Evolutionary conservation across 2,329 filamentous ascomycete genomes (phyloP).

Genomic region (Ploettnerulaceae sp.): DNA sequence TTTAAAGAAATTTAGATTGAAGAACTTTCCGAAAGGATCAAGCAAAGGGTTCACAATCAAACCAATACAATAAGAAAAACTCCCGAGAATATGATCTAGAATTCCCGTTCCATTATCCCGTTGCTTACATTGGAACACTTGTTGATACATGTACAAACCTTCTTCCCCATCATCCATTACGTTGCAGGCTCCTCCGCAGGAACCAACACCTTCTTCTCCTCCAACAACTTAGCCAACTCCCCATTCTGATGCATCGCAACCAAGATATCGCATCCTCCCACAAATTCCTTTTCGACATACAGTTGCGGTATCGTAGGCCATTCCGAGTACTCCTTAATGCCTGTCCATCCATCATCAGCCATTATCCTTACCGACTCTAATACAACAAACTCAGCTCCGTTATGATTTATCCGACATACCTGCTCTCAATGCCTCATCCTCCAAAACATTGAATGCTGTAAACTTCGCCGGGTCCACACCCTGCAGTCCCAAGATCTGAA

Average conservation of each 20-base stretch:
- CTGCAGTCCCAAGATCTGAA: constrained; percentile 91
- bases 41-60: too few relatives aligned
- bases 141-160: constrained; percentile 12
- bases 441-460: constrained; percentile 95
- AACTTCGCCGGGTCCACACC: constrained; percentile 95
- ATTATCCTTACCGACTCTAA: constrained; percentile 1
- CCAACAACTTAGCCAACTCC: constrained; percentile 83
- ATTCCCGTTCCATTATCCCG: too few relatives aligned
- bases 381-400: background rate
- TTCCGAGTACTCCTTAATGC: constrained; percentile 98
- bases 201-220: constrained; percentile 82
- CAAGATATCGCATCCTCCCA: constrained; percentile 96
- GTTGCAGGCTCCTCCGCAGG: constrained; percentile 22
- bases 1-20: too few relatives aligned
- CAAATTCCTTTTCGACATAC: constrained; percentile 91
- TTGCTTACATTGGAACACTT: constrained; percentile 3
- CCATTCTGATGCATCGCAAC: constrained; percentile 97
- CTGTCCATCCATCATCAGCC: constrained; percentile 40
- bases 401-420: constrained; percentile 49
- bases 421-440: constrained; percentile 79
- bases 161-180: background rate
- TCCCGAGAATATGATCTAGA: too few relatives aligned
- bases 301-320: constrained; percentile 99
- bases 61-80: background rate
- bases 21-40: too few relatives aligned